Evolutionary conservation across 116 monocot genomes (phyloP).

Genomic region (Zostera marina): DNA sequence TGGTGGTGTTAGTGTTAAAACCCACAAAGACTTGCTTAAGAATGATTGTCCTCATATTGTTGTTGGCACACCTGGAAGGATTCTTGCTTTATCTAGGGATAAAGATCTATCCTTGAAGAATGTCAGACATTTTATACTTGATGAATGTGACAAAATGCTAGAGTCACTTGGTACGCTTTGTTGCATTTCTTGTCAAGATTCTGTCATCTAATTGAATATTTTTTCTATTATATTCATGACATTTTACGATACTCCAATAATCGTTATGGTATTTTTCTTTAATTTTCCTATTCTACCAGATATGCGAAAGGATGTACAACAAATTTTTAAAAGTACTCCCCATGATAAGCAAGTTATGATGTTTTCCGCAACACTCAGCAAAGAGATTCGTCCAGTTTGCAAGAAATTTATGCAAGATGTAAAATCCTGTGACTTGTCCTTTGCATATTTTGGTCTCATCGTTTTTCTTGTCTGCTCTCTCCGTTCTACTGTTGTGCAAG

Average conservation of each 20-base stretch:
- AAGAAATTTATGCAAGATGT: conserved; percentile 99
- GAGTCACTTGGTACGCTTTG: conserved; percentile 73
- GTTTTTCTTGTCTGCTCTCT: neutral
- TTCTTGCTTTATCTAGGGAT: conserved; percentile 84
- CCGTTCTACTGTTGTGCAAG: neutral
- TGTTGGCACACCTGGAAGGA: conserved; percentile 96
- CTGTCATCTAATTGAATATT: neutral
- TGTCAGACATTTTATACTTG: conserved; percentile 97
- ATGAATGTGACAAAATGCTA: conserved; percentile 99
- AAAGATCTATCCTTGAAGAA: conserved; percentile 89
- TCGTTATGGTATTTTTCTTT: neutral
- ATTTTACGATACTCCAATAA: no score
- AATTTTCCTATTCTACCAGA: conserved; percentile 30
- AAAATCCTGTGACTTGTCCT: conserved; percentile 28
- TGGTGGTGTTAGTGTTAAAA: conserved; percentile 85
- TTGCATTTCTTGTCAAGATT: neutral
- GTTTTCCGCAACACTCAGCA: conserved; percentile 99
- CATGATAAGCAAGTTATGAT: conserved; percentile 99
- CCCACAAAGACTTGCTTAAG: conserved; percentile 84
- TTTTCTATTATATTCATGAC: no score
- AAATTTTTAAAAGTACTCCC: conserved; percentile 99
- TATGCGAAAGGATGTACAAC: conserved; percentile 98
- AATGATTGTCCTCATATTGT: conserved; percentile 99
- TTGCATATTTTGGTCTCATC: neutral
- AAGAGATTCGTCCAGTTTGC: conserved; percentile 99